Evolutionary conservation across 2,329 filamentous ascomycete genomes (phyloP).

Genomic region (Ceratocystis eucalypticola): DNA sequence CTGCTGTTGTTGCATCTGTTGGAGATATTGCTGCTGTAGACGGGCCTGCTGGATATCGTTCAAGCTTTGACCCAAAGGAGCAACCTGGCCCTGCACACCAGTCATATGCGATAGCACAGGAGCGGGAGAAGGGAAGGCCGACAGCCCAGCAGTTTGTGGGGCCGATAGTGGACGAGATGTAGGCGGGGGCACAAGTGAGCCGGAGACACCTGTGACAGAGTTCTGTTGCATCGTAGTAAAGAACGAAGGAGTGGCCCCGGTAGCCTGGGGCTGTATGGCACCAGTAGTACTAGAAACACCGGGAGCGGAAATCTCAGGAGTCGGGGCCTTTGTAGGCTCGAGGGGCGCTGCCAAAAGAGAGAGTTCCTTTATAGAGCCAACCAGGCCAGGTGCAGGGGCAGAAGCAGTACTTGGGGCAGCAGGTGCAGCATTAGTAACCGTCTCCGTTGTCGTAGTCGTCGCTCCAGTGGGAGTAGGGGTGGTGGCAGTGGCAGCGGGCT

Average conservation of each 20-base stretch:
- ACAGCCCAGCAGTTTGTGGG: slow-evolving; percentile 66
- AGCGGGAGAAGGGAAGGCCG: slow-evolving; percentile 52
- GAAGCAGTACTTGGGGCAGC: slow-evolving; percentile 22
- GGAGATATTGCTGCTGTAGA: slow-evolving; percentile 47
- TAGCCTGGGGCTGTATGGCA: slow-evolving; percentile 32
- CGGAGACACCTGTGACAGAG: slow-evolving; percentile 32
- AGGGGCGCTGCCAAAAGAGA: slow-evolving; percentile 41
- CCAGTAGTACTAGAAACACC: slow-evolving; percentile 21
- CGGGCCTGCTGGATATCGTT: slow-evolving; percentile 56
- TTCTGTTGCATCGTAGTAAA: slow-evolving; percentile 32
- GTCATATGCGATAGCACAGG: slow-evolving; percentile 77
- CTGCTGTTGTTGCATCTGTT: slow-evolving; percentile 33
- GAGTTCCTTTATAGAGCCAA: slow-evolving; percentile 52
- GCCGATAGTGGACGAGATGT: slow-evolving; percentile 75
- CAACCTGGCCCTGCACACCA: slow-evolving; percentile 51
- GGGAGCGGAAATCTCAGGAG: slow-evolving; percentile 22
- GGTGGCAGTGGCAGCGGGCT: slow-evolving; percentile 3
- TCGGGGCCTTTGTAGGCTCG: slow-evolving; percentile 34
- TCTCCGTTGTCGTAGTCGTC: neutral
- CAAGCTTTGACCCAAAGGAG: slow-evolving; percentile 62
- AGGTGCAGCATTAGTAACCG: slow-evolving; percentile 25
- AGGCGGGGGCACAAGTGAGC: slow-evolving; percentile 45
- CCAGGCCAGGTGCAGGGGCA: slow-evolving; percentile 24
- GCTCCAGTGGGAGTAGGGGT: neutral
- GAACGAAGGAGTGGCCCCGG: slow-evolving; percentile 45